Conservation (phyloP, 2,329 filamentous ascomycete genomes). For the Nannizzia gypsea region DNA sequence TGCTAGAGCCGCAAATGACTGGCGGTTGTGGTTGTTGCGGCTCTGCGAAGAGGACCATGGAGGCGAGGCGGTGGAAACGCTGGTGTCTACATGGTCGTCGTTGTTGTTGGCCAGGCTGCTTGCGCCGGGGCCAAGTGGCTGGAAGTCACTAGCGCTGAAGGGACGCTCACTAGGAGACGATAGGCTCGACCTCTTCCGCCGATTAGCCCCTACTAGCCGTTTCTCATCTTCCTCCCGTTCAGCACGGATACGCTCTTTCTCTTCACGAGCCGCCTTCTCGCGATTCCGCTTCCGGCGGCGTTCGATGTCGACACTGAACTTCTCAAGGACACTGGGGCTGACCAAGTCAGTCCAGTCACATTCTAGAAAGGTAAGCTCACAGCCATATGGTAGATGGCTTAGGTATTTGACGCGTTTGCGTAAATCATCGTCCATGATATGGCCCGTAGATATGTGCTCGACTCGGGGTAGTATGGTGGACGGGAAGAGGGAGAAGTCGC, state of each 20-base stretch:
- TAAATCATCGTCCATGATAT: conserved; percentile 74
- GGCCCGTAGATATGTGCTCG: conserved; percentile 78
- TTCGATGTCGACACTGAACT: conserved; percentile 63
- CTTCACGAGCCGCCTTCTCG: conserved; percentile 76
- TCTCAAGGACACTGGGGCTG: conserved; percentile 57
- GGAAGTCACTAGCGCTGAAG: conserved; percentile 52
- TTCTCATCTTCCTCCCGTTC: conserved; percentile 66
- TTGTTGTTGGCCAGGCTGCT: conserved; percentile 21
- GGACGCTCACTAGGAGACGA: conserved; percentile 31
- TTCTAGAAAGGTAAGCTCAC: conserved; percentile 79
- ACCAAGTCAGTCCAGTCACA: conserved; percentile 94
- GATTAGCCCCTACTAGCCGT: conserved; percentile 50
- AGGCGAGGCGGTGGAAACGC: conserved; percentile 31
- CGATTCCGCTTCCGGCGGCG: conserved; percentile 61
- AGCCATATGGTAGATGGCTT: conserved; percentile 76
- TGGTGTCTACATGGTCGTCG: conserved; percentile 22
- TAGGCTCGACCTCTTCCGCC: conserved; percentile 48
- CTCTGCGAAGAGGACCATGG: conserved; percentile 29
- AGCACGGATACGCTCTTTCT: conserved; percentile 70
- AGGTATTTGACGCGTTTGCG: conserved; percentile 79
- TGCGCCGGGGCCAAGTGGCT: conserved; percentile 37
- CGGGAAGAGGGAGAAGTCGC: conserved; percentile 68
- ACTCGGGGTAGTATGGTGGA: conserved; percentile 76
- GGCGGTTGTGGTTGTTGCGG: conserved; percentile 25
- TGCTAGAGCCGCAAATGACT: conserved; percentile 46